Percentiles rank a stretch among this genome's conserved stretches.
phyloP scores from a whole-genome alignment of 2,329 filamentous ascomycete species.

The Helotiales sp. region DNA sequence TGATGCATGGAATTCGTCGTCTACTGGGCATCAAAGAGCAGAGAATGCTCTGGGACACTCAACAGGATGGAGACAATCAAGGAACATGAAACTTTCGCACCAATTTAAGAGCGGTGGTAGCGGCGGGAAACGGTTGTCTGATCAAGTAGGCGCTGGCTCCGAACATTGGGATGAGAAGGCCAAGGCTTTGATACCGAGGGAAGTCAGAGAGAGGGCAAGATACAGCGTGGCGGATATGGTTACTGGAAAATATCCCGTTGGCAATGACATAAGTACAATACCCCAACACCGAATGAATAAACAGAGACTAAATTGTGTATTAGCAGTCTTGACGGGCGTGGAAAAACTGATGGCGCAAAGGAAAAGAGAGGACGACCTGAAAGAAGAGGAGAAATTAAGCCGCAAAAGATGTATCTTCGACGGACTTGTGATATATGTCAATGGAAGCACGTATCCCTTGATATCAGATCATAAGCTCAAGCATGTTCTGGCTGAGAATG shows the following conservation, averaged over 20 bases:
- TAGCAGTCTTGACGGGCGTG: slow-evolving; percentile 43
- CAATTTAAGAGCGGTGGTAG: slow-evolving; percentile 68
- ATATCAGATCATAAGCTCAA: slow-evolving; percentile 89
- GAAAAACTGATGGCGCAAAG: slow-evolving; percentile 43
- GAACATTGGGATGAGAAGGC: slow-evolving; percentile 56
- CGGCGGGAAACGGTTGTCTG: slow-evolving; percentile 64
- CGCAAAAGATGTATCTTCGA: slow-evolving; percentile 61
- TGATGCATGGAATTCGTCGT: slow-evolving; percentile 74
- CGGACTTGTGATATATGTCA: slow-evolving; percentile 79
- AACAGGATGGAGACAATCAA: slow-evolving; percentile 73
- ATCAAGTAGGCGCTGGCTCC: slow-evolving; percentile 69
- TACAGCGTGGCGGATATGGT: slow-evolving; percentile 61
- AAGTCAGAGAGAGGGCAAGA: slow-evolving; percentile 40
- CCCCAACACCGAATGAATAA: background rate
- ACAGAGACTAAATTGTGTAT: background rate
- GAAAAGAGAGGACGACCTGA: slow-evolving; percentile 57
- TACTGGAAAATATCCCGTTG: slow-evolving; percentile 45
- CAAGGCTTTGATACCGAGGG: slow-evolving; percentile 51
- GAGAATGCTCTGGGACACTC: slow-evolving; percentile 67
- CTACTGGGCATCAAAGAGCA: slow-evolving; percentile 79
- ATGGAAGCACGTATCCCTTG: slow-evolving; percentile 80
- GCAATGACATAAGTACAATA: slow-evolving; percentile 34
- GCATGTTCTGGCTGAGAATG: slow-evolving; percentile 74
- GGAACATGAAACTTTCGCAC: slow-evolving; percentile 68
- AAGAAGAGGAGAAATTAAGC: slow-evolving; percentile 45